Conservation (phyloP, 305 asterid genomes). For the Stenogyne calaminthoides region DNA sequence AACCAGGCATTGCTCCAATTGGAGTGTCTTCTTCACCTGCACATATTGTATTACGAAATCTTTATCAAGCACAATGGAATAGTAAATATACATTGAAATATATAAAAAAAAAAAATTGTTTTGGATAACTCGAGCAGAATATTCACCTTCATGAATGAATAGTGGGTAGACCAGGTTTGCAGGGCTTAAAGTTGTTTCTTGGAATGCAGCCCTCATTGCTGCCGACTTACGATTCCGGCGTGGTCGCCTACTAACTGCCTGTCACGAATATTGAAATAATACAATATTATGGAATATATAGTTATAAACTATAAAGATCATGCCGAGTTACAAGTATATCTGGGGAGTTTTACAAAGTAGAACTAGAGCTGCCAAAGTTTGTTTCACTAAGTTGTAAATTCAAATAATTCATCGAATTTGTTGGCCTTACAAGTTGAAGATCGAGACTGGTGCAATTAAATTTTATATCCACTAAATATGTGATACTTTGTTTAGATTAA, state of each 20-base stretch:
- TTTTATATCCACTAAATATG: neutral
- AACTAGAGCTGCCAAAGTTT: neutral
- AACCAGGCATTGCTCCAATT: conserved; percentile 99
- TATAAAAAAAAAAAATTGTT: too few relatives aligned
- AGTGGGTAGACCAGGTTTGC: conserved; percentile 96
- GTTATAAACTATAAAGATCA: conserved; percentile 3
- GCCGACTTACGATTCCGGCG: conserved; percentile 89
- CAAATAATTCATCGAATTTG: neutral
- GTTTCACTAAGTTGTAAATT: conserved; percentile 10
- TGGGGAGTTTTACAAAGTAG: neutral
- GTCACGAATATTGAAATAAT: conserved; percentile 32
- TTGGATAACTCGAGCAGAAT: neutral
- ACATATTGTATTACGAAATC: conserved; percentile 24
- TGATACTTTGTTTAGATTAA: neutral
- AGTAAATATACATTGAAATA: neutral
- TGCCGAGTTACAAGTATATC: neutral
- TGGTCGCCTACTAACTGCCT: conserved; percentile 77
- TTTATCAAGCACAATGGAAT: conserved; percentile 13
- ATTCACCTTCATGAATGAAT: conserved; percentile 92
- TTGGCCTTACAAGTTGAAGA: neutral
- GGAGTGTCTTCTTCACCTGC: conserved; percentile 96
- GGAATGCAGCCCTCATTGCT: conserved; percentile 79
- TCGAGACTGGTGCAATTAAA: neutral
- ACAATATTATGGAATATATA: neutral
- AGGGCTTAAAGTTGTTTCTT: conserved; percentile 85